Evolutionary conservation across 2,329 filamentous ascomycete genomes (phyloP).

Genomic region (Huntiella omanensis): DNA sequence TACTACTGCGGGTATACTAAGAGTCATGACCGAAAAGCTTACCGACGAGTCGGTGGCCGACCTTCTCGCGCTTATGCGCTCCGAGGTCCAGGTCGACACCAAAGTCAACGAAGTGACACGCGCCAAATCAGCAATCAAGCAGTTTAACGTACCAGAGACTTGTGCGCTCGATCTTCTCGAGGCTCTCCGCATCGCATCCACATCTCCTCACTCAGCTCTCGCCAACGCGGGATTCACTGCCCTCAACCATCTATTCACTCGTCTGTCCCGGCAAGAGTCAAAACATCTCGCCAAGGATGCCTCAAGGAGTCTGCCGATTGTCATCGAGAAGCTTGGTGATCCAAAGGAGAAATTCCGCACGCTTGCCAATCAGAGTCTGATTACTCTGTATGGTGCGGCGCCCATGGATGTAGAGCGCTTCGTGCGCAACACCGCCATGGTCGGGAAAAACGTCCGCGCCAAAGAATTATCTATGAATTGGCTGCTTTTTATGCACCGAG

Average conservation of each 20-base stretch:
- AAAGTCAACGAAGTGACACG: constrained; percentile 54
- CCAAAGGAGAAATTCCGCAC: constrained; percentile 67
- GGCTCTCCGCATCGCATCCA: constrained; percentile 55
- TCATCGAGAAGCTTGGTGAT: constrained; percentile 75
- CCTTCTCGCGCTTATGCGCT: constrained; percentile 30
- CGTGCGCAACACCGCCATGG: constrained; percentile 60
- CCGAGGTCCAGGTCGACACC: constrained; percentile 37
- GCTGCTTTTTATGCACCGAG: constrained; percentile 70
- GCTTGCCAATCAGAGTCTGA: constrained; percentile 55
- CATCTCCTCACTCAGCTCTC: constrained; percentile 57
- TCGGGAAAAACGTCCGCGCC: constrained; percentile 61
- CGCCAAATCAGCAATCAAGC: constrained; percentile 79
- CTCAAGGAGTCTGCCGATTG: constrained; percentile 49
- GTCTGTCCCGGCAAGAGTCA: constrained; percentile 68
- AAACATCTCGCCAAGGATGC: constrained; percentile 53
- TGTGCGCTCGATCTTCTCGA: constrained; percentile 62
- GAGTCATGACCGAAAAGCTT: constrained; percentile 35
- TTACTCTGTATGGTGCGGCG: constrained; percentile 54
- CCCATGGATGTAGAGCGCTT: constrained; percentile 59
- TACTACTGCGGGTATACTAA: background rate
- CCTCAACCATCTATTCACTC: constrained; percentile 70
- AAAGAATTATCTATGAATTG: constrained; percentile 76
- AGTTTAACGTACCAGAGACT: constrained; percentile 67
- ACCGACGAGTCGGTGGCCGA: constrained; percentile 39
- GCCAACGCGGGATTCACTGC: constrained; percentile 73